Conservation (phyloP, 2,329 filamentous ascomycete genomes). For the Aureobasidium sp. region DNA sequence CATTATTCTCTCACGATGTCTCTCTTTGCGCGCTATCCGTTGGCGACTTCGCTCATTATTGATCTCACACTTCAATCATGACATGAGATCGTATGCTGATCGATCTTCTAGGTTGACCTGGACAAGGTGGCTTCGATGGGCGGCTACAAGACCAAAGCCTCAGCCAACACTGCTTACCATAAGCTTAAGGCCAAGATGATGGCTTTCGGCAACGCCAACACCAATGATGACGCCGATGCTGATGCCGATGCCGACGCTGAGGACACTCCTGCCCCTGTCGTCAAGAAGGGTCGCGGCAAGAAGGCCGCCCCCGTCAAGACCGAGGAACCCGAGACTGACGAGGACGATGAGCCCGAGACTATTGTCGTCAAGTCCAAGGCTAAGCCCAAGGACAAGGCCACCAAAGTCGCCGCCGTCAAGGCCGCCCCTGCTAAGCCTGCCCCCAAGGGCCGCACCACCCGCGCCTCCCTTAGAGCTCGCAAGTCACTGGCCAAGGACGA, state of each 20-base stretch:
- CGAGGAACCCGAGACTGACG: background rate
- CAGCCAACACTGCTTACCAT: conserved; percentile 31
- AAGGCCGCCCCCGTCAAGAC: background rate
- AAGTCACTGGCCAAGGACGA: background rate
- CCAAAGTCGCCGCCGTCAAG: background rate
- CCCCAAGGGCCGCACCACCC: background rate
- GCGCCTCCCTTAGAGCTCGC: background rate
- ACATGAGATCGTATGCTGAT: background rate
- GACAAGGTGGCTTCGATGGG: conserved; percentile 14
- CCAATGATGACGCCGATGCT: background rate
- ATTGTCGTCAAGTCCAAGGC: background rate
- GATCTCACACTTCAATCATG: background rate
- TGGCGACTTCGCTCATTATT: too few species aligned
- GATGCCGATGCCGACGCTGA: background rate
- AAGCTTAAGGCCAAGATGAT: conserved; percentile 55
- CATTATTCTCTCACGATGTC: too few species aligned
- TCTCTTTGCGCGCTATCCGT: too few species aligned
- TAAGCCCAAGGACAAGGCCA: background rate
- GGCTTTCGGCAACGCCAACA: conserved; percentile 21
- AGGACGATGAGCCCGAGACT: background rate
- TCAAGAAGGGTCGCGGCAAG: conserved; percentile 4
- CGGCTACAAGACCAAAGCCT: conserved; percentile 17
- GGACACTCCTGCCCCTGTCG: background rate
- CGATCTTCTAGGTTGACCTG: conserved; percentile 16
- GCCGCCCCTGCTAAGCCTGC: background rate